phyloP scores from a whole-genome alignment of 2,329 filamentous ascomycete genomes.

The Alternaria atra region DNA sequence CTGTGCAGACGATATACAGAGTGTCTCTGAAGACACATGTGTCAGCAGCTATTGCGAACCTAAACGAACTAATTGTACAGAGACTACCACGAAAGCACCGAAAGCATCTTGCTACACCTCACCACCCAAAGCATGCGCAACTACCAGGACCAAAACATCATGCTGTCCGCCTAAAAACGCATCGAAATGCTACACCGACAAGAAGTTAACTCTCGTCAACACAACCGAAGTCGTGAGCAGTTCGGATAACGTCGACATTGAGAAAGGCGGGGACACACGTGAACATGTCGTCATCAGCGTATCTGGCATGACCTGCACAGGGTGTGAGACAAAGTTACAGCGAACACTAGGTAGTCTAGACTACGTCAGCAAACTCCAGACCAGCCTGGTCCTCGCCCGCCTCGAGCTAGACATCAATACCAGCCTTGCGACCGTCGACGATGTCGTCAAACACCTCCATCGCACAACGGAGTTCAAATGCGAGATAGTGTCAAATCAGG shows the following conservation, averaged over 20 bases:
- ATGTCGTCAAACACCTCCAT: conserved; percentile 63
- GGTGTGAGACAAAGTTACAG: conserved; percentile 72
- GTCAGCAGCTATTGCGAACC: neutral
- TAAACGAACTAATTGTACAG: neutral
- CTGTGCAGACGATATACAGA: neutral
- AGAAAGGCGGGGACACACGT: conserved; percentile 30
- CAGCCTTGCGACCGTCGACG: conserved; percentile 32
- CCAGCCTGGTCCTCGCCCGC: conserved; percentile 70
- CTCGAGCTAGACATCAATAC: conserved; percentile 70
- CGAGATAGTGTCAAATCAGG: conserved; percentile 47
- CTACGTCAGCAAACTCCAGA: conserved; percentile 65
- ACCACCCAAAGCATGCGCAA: neutral
- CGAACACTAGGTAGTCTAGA: conserved; percentile 61
- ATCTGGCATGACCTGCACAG: conserved; percentile 77
- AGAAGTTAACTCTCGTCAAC: neutral
- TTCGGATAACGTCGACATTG: conserved; percentile 22
- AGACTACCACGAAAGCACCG: neutral
- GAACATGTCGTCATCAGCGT: conserved; percentile 70
- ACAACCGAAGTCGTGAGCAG: neutral
- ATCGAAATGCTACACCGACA: neutral
- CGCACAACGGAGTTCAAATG: conserved; percentile 71
- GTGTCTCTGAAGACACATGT: conserved; percentile 6
- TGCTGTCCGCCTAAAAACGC: neutral
- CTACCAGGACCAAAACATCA: neutral
- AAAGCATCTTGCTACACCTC: neutral